Conservation (phyloP, 164 flowering plant species). For the Taxillus chinensis region DNA sequence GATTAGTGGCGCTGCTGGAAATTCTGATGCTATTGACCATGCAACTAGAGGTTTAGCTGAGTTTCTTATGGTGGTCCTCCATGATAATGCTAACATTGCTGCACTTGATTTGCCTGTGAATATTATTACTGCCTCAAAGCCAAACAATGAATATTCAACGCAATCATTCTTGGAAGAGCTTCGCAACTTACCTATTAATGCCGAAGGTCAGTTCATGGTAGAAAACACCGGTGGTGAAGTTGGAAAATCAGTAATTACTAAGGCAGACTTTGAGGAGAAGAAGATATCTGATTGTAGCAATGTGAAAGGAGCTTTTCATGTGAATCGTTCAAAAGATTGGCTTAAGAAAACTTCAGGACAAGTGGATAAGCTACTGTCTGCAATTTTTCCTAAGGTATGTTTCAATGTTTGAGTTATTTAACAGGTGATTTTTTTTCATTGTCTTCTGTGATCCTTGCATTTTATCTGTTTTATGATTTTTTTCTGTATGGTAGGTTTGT, state of each 20-base stretch:
- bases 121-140: slow-evolving; percentile 10
- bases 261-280: slow-evolving; percentile 12
- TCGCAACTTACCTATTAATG: slow-evolving; percentile 39
- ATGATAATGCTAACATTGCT: slow-evolving; percentile 49
- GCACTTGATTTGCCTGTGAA: slow-evolving; percentile 19
- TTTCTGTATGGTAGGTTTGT: slow-evolving; percentile 43
- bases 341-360: slow-evolving; percentile 54
- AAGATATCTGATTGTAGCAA: slow-evolving; percentile 9
- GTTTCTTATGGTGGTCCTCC: slow-evolving; percentile 67
- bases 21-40: slow-evolving; percentile 61
- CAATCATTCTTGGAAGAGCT: slow-evolving; percentile 54
- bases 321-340: slow-evolving; percentile 80
- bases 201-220: slow-evolving; percentile 13
- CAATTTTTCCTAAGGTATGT: slow-evolving; percentile 78
- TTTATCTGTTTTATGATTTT: background rate
- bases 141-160: slow-evolving; percentile 21
- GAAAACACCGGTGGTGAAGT: slow-evolving; percentile 18
- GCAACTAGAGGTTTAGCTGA: slow-evolving; percentile 75
- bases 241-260: slow-evolving; percentile 4
- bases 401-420: background rate
- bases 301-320: slow-evolving; percentile 33
- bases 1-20: slow-evolving; percentile 96
- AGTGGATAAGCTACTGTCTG: slow-evolving; percentile 55
- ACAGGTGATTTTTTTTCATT: background rate
- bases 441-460: slow-evolving; percentile 2